Base-by-base conservation (phyloP, 83 land plant genomes). In the Picea abies region DNA sequence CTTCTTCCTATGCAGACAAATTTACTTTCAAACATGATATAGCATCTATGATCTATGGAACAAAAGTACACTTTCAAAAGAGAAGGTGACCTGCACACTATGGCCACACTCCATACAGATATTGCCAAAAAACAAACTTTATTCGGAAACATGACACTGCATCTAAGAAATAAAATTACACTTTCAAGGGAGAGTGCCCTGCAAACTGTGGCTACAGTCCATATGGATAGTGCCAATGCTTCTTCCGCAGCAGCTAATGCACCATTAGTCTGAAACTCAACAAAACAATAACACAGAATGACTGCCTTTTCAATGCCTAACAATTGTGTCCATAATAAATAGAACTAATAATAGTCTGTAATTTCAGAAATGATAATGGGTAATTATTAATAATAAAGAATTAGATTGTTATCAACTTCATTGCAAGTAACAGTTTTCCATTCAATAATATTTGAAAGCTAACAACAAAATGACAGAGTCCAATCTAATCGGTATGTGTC, bases 141-240 rank as follows among this genome's bases (percentile, higher is more conserved):
- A 58, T 16, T 58, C 60, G 9, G 49, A 58, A 58, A 58, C 60
- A 14, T 58, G 60, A 58, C 17, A 58, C 60, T 2, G 60, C 60
- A 58, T 58, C 16, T 58, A 58, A 14, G 60, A 81, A 62, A 84
- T 80, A 60, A 29, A 58, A 87, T 95, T 90, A 98, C 99, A 83
- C 86, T 94, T 82, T 98, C 95, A 77, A 98, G 90, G 35, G 97
- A 96, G 60, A 98, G 88, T 67, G 85, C 90, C 76, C 99, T 88
- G 81, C 99, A 98, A 61, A 96, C 72, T 37, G 99, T 93, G 20
- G 99, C 96, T n/a, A 88, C 93, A 60, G 96, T 89, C 99, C 99
- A 98, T 41, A 89, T 63, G 60, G 99, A 93, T n/a, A 98, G 67
- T 26, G 97, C 88, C 81, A 87, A 70, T 80, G 96, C 94, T 88